Conservation (phyloP, 768 basidiomycete species). For the Lactarius indigo region DNA sequence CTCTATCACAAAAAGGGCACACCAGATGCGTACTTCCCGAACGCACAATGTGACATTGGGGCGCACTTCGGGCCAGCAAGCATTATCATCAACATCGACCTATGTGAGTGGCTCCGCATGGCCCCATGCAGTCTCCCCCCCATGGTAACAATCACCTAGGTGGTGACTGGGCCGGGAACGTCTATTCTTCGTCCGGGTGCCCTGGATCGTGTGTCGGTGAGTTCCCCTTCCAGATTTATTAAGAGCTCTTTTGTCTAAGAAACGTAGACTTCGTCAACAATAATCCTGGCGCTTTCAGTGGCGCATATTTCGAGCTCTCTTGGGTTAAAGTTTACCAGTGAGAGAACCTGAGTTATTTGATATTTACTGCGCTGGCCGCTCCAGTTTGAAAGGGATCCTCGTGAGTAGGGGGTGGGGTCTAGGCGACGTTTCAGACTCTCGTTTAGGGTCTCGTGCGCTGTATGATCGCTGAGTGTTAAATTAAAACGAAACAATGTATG, state of each 20-base stretch:
- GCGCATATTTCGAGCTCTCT: constrained; percentile 21
- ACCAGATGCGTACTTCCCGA: constrained; percentile 28
- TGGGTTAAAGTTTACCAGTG: constrained; percentile 23
- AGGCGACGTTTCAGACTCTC: background rate
- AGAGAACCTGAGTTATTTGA: background rate
- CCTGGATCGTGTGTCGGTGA: constrained; percentile 24
- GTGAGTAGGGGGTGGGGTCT: background rate
- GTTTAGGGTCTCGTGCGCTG: background rate
- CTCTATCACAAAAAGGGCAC: constrained; percentile 18
- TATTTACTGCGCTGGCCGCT: background rate
- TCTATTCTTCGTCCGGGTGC: constrained; percentile 25
- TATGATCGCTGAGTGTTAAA: constrained; percentile 9
- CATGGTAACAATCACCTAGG: constrained; percentile 4
- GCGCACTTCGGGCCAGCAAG: constrained; percentile 30
- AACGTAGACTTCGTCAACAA: constrained; percentile 18
- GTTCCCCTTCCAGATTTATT: background rate
- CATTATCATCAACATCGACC: constrained; percentile 28
- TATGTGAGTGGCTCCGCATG: constrained; percentile 22
- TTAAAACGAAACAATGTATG: background rate
- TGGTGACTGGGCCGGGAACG: constrained; percentile 26
- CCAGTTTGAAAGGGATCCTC: background rate
- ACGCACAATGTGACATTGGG: constrained; percentile 35
- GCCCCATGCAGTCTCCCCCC: background rate
- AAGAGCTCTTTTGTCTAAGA: background rate
- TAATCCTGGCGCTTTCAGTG: constrained; percentile 15